phyloP scores from a whole-genome alignment of 139 green algal genomes.

The Pseudopediastrum boryanum region DNA sequence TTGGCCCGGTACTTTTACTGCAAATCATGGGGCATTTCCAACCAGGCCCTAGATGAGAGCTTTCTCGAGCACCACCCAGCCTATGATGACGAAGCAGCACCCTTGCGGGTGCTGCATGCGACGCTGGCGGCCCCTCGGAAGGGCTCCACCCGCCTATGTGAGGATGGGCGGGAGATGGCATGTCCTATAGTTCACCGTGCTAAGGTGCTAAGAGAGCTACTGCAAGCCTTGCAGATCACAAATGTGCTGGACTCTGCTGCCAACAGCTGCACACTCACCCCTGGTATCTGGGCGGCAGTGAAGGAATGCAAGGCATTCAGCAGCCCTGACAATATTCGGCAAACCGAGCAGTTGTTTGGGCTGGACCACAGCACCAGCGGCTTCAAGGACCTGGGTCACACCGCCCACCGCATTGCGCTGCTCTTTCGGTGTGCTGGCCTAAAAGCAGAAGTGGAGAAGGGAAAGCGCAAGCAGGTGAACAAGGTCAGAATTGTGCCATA shows the following conservation, averaged over 20 bases:
- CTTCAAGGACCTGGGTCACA: too few relatives aligned
- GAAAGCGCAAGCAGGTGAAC: too few relatives aligned
- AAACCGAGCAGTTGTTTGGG: not conserved
- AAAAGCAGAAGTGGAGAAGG: too few relatives aligned
- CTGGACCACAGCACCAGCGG: not conserved
- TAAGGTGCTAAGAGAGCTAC: not conserved
- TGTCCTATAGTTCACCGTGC: not conserved
- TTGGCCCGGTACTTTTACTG: constrained; percentile 4
- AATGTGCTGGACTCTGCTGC: not conserved
- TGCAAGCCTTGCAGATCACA: not conserved
- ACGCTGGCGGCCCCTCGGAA: too few relatives aligned
- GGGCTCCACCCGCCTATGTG: too few relatives aligned
- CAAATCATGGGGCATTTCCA: constrained; percentile 2
- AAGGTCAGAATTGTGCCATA: too few relatives aligned
- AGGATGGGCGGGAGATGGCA: not conserved
- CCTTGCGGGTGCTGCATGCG: not conserved
- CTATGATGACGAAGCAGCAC: not conserved
- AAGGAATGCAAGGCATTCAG: constrained; percentile 4
- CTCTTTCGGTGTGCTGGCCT: too few relatives aligned
- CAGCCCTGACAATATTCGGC: not conserved
- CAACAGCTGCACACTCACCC: not conserved
- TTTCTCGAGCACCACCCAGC: not conserved
- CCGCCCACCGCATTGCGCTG: too few relatives aligned
- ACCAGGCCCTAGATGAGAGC: not conserved
- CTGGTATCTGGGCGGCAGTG: not conserved